Conservation (phyloP, 1,284 basidiomycete species). For the Boletus mariae region DNA sequence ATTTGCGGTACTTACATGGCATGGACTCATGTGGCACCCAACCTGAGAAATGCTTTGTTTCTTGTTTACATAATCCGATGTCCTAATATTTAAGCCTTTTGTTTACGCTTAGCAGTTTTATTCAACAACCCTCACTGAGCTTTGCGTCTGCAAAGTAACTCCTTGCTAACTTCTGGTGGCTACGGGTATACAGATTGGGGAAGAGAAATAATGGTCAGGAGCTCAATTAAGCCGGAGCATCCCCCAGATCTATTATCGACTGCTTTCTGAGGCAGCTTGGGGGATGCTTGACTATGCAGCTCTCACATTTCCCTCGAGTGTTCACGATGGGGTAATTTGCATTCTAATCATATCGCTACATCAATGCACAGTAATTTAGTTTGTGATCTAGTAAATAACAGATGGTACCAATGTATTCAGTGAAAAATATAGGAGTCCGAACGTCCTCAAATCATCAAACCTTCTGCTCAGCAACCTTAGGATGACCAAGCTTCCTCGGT, state of each 20-base stretch:
- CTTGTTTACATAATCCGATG: not conserved
- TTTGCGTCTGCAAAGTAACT: conserved; percentile 42
- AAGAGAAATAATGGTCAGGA: conserved; percentile 38
- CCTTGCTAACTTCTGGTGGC: conserved; percentile 35
- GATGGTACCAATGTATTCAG: not conserved
- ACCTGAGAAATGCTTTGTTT: too few species aligned
- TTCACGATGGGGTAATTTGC: not conserved
- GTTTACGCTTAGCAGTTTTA: not conserved
- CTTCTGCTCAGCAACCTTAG: not conserved
- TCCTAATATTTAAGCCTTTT: not conserved
- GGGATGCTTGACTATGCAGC: conserved; percentile 73
- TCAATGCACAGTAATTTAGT: too few species aligned
- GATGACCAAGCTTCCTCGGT: not conserved
- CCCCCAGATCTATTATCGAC: conserved; percentile 41
- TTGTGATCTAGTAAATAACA: not conserved
- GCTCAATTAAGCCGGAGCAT: conserved; percentile 81
- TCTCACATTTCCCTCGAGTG: conserved; percentile 42
- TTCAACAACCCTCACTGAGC: conserved; percentile 36
- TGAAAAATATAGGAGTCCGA: not conserved
- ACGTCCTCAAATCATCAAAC: not conserved
- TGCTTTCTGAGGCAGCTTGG: conserved; percentile 45
- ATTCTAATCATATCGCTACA: not conserved
- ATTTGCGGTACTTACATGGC: too few species aligned
- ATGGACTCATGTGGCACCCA: too few species aligned
- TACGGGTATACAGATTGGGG: conserved; percentile 52